Percentiles rank a stretch among this genome's conserved stretches.
Conservation (phyloP, 2,329 filamentous ascomycete species). For the Ophidiomyces ophidiicola region DNA sequence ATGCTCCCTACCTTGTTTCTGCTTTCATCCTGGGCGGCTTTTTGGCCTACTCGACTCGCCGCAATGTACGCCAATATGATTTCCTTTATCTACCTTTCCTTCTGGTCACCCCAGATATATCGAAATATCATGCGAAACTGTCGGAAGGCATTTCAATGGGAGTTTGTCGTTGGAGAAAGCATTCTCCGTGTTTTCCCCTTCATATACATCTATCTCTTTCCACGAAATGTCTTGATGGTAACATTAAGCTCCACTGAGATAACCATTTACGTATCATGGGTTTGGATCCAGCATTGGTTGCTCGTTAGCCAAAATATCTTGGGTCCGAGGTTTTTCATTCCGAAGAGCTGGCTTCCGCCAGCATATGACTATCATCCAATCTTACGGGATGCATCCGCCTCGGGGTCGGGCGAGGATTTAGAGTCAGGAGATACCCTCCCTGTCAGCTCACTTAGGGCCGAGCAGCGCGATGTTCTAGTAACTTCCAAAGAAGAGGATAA, state of each 20-base stretch:
- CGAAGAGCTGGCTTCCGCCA: slow-evolving; percentile 51
- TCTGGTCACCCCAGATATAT: slow-evolving; percentile 86
- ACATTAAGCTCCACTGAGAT: slow-evolving; percentile 56
- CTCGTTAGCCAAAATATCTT: slow-evolving; percentile 74
- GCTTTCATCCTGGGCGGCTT: slow-evolving; percentile 46
- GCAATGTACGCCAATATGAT: slow-evolving; percentile 50
- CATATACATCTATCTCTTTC: slow-evolving; percentile 69
- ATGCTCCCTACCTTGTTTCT: slow-evolving; percentile 46
- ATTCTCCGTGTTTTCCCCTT: slow-evolving; percentile 65
- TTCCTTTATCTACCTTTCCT: slow-evolving; percentile 66
- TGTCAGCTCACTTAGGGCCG: slow-evolving; percentile 54
- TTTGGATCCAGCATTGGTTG: slow-evolving; percentile 73
- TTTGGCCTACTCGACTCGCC: slow-evolving; percentile 43
- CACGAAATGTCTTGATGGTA: slow-evolving; percentile 70
- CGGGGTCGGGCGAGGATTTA: slow-evolving; percentile 53
- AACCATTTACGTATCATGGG: slow-evolving; percentile 56
- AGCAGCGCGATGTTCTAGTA: slow-evolving; percentile 29
- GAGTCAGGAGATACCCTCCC: slow-evolving; percentile 66
- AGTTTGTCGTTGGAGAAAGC: slow-evolving; percentile 77
- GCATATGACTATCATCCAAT: slow-evolving; percentile 90
- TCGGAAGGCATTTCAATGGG: slow-evolving; percentile 80
- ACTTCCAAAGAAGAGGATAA: slow-evolving; percentile 24
- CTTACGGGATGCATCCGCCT: slow-evolving; percentile 41
- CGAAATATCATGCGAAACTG: slow-evolving; percentile 86
- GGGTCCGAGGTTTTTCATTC: slow-evolving; percentile 77